Base-by-base conservation (phyloP, 1,139 yeast species). In the Sugiyamaella sp. region DNA sequence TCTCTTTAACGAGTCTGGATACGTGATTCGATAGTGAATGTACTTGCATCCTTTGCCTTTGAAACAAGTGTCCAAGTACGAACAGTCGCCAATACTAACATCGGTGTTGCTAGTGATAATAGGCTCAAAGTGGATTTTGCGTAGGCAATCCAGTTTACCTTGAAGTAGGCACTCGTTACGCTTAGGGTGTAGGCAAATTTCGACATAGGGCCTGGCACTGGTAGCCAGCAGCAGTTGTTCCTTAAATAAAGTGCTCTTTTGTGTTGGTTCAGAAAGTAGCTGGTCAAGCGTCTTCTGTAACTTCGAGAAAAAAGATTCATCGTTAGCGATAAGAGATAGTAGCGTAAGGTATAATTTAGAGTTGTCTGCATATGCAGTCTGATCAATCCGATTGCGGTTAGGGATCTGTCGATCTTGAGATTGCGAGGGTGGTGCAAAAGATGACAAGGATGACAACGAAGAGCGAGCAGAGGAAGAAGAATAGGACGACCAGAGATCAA, bases 31-130 rank as follows among this genome's bases (percentile, higher is more conserved):
- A 68, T 90, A 91, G 70, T 91, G 98, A 43, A 89, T 76, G 67
- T 87, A 91, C 27, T 95, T 76, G 69, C 97, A 91, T 3, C 82
- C 75, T 59, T 81, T 83, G 70, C 87, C 80, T 69, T 90, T 89
- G 71, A 89, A 96, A 65, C 98, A 91, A 0, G 97, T 90, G 67
- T 91, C 97, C 58, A 91, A 76, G 65, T 91, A 91, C 3, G 97
- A 90, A 65, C 98, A 91, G 68, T 91, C 97, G 0, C 97, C 98
- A n/a, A 89, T 69, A 20, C 76, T 71, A 1, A 71, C 55, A 64
- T 91, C 97, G 0, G 97, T 83, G 53, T 77, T 80, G 19, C 60
- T 39, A 37, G 64, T 55, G 12, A 69, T 49, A 9, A 68, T 57
- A 1, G 66, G 63, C 55, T 70, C 70, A 47, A 72, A 67, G 47